Evolutionary conservation across 1,284 basidiomycete species (phyloP), one percentile per base, ranked within the genome.

Genomic region (Ustilago trichophora): DNA sequence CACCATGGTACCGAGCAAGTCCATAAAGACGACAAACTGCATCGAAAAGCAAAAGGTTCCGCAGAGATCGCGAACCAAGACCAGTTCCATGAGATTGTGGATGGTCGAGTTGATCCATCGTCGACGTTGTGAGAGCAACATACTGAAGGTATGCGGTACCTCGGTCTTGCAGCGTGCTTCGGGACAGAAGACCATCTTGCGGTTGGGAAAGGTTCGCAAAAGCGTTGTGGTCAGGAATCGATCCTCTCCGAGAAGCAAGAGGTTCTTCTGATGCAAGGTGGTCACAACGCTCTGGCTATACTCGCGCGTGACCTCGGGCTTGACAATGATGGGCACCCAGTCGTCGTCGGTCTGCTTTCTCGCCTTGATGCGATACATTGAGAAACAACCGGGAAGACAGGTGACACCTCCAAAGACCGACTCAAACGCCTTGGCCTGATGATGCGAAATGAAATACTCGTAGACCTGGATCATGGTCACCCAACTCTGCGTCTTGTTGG

Each of bases 51-150:
- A 84, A 74, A 84, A 84, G 0, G 83, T 83, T 12, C 83, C 83
- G 53, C 83, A 98, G 19, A 98, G 87, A 79, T 98, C 93, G 68
- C 92, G 91, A 24, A 99, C 96, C 59, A 92, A 88, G 31, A 98
- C 92, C 29, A 99, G 89, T 82, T 99, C 96, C 93, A 98, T 97
- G 49, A 99, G 87, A 81, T 99, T 98, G 85, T 98, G 96, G 42
- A 98, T 91, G 0, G 96, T 98, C 37, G 93, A 98, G 83, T 98
- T 98, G 85, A 99, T 98, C 96, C 96, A 99, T 69, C 96, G 90
- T 24, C 96, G 89, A 27, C 96, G 91, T 82, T 99, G 96, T 1
- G 95, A 98, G 11, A 99, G 87, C 36, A 99, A 86, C 43, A 98
- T 88, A 33, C 85, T 85, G 84, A 99, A 98, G 0, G 92, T 93